Evolutionary conservation across 2,329 filamentous ascomycete genomes (phyloP).

Genomic region (Saccharata proteae): DNA sequence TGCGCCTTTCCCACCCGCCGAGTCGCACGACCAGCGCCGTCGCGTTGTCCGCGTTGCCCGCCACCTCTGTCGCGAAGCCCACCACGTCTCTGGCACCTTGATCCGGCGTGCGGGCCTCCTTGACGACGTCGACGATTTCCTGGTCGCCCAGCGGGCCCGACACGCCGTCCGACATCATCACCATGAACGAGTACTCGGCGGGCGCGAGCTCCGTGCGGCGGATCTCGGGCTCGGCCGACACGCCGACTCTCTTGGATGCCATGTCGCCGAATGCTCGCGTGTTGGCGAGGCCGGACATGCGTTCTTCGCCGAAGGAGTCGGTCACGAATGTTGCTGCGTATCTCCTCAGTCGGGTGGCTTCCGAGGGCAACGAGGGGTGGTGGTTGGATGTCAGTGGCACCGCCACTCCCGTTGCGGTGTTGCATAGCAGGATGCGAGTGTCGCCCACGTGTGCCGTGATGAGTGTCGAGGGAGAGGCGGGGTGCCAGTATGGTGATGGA

Average conservation of each 20-base stretch:
- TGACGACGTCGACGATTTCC: conserved; percentile 91
- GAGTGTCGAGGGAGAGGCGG: conserved; percentile 69
- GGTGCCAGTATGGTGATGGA: conserved; percentile 90
- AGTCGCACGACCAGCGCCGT: conserved; percentile 51
- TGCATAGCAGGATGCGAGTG: conserved; percentile 79
- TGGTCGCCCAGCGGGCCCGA: conserved; percentile 79
- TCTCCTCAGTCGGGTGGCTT: conserved; percentile 70
- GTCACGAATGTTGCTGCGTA: conserved; percentile 82
- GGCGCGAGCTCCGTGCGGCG: conserved; percentile 65
- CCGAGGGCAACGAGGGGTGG: conserved; percentile 76
- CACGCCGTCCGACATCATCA: conserved; percentile 80
- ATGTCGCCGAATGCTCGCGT: conserved; percentile 92
- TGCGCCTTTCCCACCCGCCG: conserved; percentile 55
- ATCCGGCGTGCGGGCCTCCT: conserved; percentile 85
- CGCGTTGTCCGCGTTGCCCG: conserved; percentile 49
- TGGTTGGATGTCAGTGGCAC: conserved; percentile 81
- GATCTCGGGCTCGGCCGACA: conserved; percentile 87
- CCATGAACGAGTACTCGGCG: conserved; percentile 79
- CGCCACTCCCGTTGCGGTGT: conserved; percentile 68
- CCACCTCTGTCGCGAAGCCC: conserved; percentile 77
- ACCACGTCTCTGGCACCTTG: conserved; percentile 70
- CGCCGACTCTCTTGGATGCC: conserved; percentile 78
- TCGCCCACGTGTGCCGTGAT: conserved; percentile 88
- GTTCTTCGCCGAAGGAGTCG: conserved; percentile 94
- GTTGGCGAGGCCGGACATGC: conserved; percentile 86